A percentile compares a stretch with the other conserved stretches of the same genome.
These are phyloP conservation scores for Leccinum subfulvum DNA, from an alignment of 1,284 basidiomycete genomes.

Conservation along the genomic window DNA sequence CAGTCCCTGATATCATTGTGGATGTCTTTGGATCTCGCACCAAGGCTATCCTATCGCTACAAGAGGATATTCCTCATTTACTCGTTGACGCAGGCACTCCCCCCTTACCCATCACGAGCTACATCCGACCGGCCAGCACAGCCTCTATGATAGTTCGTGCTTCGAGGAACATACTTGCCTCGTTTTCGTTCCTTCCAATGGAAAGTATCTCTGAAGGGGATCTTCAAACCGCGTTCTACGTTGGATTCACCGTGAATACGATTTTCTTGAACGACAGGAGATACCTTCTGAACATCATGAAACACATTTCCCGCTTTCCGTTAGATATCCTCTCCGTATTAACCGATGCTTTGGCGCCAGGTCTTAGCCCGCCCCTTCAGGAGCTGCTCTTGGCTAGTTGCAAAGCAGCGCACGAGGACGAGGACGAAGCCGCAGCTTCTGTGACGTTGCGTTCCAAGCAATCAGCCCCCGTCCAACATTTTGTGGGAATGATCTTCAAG, in stretches of 20 bases:
- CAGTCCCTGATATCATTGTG: constrained; percentile 41
- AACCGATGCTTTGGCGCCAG: constrained; percentile 25
- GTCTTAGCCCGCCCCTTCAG: constrained; percentile 23
- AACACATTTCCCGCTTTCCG: constrained; percentile 32
- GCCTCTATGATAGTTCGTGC: constrained; percentile 42
- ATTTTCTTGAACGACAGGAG: constrained; percentile 31
- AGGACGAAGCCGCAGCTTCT: constrained; percentile 32
- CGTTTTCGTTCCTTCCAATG: constrained; percentile 25
- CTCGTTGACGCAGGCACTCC: constrained; percentile 31
- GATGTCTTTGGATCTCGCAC: constrained; percentile 45
- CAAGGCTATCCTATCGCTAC: constrained; percentile 35
- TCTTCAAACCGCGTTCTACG: constrained; percentile 34
- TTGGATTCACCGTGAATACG: constrained; percentile 31
- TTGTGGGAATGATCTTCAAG: constrained; percentile 53
- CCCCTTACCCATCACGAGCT: constrained; percentile 18
- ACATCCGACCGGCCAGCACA: constrained; percentile 36
- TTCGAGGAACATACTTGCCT: constrained; percentile 40
- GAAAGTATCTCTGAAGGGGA: constrained; percentile 26
- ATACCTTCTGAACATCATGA: constrained; percentile 31
- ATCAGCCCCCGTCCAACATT: constrained; percentile 36
- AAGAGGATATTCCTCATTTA: constrained; percentile 34
- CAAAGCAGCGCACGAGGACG: constrained; percentile 30
- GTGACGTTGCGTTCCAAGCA: constrained; percentile 30
- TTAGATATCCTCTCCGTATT: constrained; percentile 33
- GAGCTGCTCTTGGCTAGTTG: constrained; percentile 27